These are phyloP conservation scores for Ascosphaera aggregata DNA, from an alignment of 2,329 filamentous ascomycete species.

Conservation along the genomic window DNA sequence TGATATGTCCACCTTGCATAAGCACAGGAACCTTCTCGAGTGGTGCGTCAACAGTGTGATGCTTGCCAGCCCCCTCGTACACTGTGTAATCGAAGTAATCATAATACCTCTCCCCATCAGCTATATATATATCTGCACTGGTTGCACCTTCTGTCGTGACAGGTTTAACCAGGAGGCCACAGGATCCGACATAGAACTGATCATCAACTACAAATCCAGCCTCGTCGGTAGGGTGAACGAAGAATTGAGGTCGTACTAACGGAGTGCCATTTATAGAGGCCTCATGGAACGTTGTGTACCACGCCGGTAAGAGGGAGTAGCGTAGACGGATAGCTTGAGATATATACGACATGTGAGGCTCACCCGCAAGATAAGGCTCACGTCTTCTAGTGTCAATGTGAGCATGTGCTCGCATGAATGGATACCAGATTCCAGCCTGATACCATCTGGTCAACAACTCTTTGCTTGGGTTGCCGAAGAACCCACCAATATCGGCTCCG, in stretches of 20 bases:
- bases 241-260: constrained; percentile 81
- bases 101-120: constrained; percentile 76
- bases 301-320: constrained; percentile 72
- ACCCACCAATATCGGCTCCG: constrained; percentile 88
- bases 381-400: constrained; percentile 90
- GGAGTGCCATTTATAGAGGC: constrained; percentile 64
- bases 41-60: constrained; percentile 47
- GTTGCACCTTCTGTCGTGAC: constrained; percentile 55
- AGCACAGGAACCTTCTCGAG: constrained; percentile 72
- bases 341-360: constrained; percentile 69
- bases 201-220: constrained; percentile 74
- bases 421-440: constrained; percentile 88
- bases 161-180: constrained; percentile 80
- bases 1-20: constrained; percentile 81
- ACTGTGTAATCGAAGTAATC: constrained; percentile 80
- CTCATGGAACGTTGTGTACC: constrained; percentile 94
- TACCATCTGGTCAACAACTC: constrained; percentile 90
- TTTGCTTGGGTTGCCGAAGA: constrained; percentile 90
- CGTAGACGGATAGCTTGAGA: constrained; percentile 69
- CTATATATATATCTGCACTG: constrained; percentile 60
- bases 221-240: constrained; percentile 70
- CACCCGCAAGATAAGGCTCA: constrained; percentile 72
- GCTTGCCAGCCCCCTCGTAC: constrained; percentile 48
- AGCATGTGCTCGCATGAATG: constrained; percentile 92
- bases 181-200: constrained; percentile 75